Evolutionary conservation across 2,329 filamentous ascomycete genomes (phyloP), one percentile per base, ranked within the genome.

Genomic region (Trichoderma koningiopsis): DNA sequence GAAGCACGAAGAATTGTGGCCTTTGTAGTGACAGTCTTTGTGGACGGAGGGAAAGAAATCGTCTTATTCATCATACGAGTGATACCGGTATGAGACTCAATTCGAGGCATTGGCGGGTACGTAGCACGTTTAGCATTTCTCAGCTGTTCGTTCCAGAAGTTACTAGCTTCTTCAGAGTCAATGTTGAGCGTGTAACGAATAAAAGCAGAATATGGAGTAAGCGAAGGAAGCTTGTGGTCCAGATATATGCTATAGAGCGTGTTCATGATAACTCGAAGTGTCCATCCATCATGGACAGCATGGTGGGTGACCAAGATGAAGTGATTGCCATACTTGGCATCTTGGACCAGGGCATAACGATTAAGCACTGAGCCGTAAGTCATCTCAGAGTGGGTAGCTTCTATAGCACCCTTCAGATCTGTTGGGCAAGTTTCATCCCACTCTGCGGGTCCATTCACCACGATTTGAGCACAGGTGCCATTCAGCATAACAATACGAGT

Each of bases 201-300:
- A 43, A 74, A 74, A 29, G 27, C 22, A 22, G 66, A 29, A 35
- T 71, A 72, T 11, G 72, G 65, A 2, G 24, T 35, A 47, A 61
- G 57, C 3, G 47, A 14, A 16, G 31, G 56, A 10, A 31, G 19
- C 7, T 47, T 27, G 3, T 53, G 65, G 13, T 24, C 27, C 4
- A 61, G 27, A 29, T 68, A 68, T 24, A 56, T 8, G 7, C 57
- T 16, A 1, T 69, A 33, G 3, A 76, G 61, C 0, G 55, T 59
- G 10, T 75, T 63, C 33, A 74, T 43, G 6, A 75, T 69, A 2
- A 74, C 60, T n/a, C 40, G 40, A 22, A 75, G 55, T 3, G 75
- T 73, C 73, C 74, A 76, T 8, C 76, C 76, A 57, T 78, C 77
- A 37, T 77, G 77, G 0, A 77, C 40, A 0, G 75, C 72, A 52